Evolutionary conservation across 192 early-diverging fungal genomes (phyloP).

Genomic region (Rhizophagus clarus): DNA sequence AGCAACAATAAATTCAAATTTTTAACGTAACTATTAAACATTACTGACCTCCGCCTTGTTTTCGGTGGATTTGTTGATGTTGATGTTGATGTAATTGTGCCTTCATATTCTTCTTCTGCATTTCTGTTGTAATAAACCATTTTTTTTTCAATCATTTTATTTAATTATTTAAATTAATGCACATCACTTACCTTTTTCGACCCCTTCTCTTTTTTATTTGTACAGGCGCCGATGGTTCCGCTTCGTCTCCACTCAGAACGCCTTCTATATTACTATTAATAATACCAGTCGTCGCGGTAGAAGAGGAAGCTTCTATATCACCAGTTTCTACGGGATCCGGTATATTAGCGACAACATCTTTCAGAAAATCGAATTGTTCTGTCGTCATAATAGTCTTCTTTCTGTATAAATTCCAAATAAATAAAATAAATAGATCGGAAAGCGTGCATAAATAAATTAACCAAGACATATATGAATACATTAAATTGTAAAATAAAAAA

Average conservation of each 20-base stretch:
- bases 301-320: slow-evolving; percentile 20
- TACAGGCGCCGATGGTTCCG: background rate
- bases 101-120: background rate
- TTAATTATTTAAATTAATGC: background rate
- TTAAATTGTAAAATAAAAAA: background rate
- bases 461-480: background rate
- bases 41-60: background rate
- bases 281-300: background rate
- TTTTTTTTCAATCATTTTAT: background rate
- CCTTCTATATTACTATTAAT: slow-evolving; percentile 11
- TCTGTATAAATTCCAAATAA: slow-evolving; percentile 39
- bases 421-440: slow-evolving; percentile 16
- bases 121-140: background rate
- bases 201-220: slow-evolving; percentile 25
- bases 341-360: slow-evolving; percentile 81
- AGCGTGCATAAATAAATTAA: background rate
- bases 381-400: slow-evolving; percentile 80
- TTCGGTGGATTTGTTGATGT: background rate
- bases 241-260: background rate
- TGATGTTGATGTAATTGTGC: no score
- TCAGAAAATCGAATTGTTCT: slow-evolving; percentile 93
- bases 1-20: background rate
- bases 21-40: background rate
- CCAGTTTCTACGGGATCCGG: slow-evolving; percentile 62
- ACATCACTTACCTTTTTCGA: slow-evolving; percentile 24